Conservation (phyloP, 345 rosid species). For the Syzygium jambos region DNA sequence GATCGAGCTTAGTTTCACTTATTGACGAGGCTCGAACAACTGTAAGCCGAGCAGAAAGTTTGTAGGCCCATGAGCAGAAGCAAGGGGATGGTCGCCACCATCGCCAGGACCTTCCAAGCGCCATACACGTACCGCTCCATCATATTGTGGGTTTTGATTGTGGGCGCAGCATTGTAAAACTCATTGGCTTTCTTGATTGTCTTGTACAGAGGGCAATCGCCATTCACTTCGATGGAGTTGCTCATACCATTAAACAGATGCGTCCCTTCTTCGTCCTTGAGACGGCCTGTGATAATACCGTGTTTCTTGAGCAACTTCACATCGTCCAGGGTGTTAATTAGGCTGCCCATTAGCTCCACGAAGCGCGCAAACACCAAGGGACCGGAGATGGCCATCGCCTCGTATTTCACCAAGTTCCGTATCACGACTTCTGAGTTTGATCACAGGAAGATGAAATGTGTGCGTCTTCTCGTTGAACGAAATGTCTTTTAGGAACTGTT, state of each 20-base stretch:
- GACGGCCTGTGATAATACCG: background rate
- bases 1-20: background rate
- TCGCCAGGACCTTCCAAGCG: background rate
- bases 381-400: background rate
- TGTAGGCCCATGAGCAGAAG: background rate
- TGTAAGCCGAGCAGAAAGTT: background rate
- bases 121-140: background rate
- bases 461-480: background rate
- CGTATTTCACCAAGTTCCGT: background rate
- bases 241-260: background rate
- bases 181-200: background rate
- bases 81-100: background rate
- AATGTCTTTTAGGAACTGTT: background rate
- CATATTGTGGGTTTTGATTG: background rate
- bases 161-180: background rate
- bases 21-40: background rate
- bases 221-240: background rate
- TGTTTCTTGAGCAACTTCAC: background rate
- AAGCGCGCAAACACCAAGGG: background rate
- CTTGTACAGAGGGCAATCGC: background rate
- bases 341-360: background rate
- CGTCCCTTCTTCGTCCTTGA: background rate
- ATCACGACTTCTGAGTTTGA: background rate
- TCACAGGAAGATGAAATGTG: background rate
- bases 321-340: background rate